phyloP scores from a whole-genome alignment of 108 stramenopile genomes.

The Cyclotella atomus region DNA sequence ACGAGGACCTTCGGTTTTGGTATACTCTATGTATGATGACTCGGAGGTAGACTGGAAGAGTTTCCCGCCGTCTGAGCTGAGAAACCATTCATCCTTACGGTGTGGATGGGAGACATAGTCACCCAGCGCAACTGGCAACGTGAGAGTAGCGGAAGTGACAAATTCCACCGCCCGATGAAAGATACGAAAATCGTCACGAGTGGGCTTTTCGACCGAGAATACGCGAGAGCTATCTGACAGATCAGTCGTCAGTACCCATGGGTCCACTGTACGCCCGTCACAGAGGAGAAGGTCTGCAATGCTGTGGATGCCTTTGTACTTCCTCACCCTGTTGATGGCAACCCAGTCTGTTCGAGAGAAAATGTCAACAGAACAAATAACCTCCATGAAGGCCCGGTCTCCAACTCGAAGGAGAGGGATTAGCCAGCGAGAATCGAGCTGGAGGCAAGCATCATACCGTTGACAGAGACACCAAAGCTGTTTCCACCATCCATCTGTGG shows the following conservation, averaged over 20 bases:
- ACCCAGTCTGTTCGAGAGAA: neutral
- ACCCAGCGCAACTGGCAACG: neutral
- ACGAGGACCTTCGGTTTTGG: neutral
- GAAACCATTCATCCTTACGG: neutral
- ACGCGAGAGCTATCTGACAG: neutral
- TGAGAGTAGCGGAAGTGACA: neutral
- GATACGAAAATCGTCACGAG: neutral
- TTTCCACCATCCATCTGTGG: neutral
- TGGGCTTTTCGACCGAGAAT: slow-evolving; percentile 5
- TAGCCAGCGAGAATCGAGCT: neutral
- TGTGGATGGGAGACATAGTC: neutral
- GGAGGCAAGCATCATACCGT: neutral
- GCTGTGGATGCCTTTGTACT: neutral
- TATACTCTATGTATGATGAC: neutral
- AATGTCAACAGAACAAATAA: neutral
- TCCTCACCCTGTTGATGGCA: neutral
- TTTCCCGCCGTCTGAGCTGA: neutral
- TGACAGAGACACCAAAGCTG: neutral
- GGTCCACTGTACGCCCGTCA: neutral
- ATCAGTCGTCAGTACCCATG: neutral
- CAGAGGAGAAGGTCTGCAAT: neutral
- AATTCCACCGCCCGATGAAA: neutral
- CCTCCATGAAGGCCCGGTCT: neutral
- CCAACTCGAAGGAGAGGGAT: neutral
- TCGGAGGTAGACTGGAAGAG: neutral